Conservation (phyloP, 2,329 filamentous ascomycete genomes). For the Corinectria fuckeliana region DNA sequence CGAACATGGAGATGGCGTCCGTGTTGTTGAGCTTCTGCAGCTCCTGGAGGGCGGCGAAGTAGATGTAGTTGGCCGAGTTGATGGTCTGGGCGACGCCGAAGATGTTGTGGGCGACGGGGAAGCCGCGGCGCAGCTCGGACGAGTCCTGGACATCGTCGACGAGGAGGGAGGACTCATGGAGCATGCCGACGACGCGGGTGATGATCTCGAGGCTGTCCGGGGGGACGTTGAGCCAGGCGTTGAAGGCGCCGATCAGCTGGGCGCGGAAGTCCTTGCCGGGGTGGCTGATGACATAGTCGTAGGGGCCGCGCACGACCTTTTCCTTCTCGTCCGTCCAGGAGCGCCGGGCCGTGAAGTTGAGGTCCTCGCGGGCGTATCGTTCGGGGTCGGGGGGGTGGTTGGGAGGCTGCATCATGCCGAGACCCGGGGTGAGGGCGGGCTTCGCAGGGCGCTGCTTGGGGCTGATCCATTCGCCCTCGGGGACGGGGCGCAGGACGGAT, state of each 20-base stretch:
- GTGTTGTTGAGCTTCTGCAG: conserved; percentile 74
- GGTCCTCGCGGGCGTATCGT: conserved; percentile 62
- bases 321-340: conserved; percentile 79
- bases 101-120: conserved; percentile 83
- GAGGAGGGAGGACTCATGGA: conserved; percentile 83
- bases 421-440: conserved; percentile 18
- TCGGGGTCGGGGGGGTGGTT: conserved; percentile 54
- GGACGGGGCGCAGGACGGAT: conserved; percentile 56
- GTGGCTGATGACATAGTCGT: conserved; percentile 78
- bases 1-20: conserved; percentile 72
- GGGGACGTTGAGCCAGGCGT: conserved; percentile 79
- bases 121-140: conserved; percentile 75
- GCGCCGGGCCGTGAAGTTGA: conserved; percentile 57
- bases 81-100: conserved; percentile 89
- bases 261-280: conserved; percentile 86
- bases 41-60: conserved; percentile 80
- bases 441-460: conserved; percentile 42
- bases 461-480: conserved; percentile 68
- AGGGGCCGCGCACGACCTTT: conserved; percentile 77
- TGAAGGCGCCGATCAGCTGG: conserved; percentile 81
- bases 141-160: conserved; percentile 90
- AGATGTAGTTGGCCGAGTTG: conserved; percentile 89
- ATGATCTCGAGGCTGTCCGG: conserved; percentile 73
- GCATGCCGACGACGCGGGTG: conserved; percentile 81
- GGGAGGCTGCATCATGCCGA: conserved; percentile 43